Evolutionary conservation across 768 basidiomycete genomes (phyloP).

Genomic region (Cystofilobasidium macerans): DNA sequence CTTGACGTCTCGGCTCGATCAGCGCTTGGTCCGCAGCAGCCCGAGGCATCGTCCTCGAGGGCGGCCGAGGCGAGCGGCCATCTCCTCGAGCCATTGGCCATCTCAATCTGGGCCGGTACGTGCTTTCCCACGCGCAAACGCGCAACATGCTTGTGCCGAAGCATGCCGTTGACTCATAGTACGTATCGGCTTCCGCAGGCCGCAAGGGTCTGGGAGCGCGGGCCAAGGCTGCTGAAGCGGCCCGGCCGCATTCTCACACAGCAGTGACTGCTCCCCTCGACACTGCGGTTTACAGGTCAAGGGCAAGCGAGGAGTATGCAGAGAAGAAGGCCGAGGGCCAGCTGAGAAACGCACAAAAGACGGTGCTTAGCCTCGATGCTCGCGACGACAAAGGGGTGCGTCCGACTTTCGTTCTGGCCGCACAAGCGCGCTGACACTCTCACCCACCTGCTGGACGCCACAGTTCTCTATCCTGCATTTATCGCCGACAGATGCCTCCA

Average conservation of each 20-base stretch:
- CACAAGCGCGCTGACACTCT: background rate
- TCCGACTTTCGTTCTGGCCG: slow-evolving; percentile 21
- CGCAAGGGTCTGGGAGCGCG: slow-evolving; percentile 52
- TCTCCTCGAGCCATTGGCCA: slow-evolving; percentile 56
- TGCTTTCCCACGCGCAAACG: too few relatives aligned
- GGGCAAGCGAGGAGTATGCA: slow-evolving; percentile 61
- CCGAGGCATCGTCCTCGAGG: too few relatives aligned
- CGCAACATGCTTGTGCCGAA: too few relatives aligned
- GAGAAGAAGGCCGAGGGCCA: slow-evolving; percentile 62
- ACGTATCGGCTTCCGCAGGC: slow-evolving; percentile 47
- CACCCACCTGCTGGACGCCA: slow-evolving; percentile 8
- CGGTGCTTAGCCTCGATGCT: slow-evolving; percentile 66
- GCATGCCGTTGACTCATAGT: too few relatives aligned
- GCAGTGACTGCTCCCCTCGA: slow-evolving; percentile 45
- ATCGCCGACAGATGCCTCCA: slow-evolving; percentile 52
- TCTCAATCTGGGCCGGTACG: slow-evolving; percentile 74
- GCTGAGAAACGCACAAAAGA: slow-evolving; percentile 59
- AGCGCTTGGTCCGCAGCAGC: too few relatives aligned
- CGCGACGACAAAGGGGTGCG: slow-evolving; percentile 52
- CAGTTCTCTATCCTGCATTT: slow-evolving; percentile 78
- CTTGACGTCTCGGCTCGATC: background rate
- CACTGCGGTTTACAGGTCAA: slow-evolving; percentile 56
- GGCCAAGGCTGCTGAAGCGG: slow-evolving; percentile 60
- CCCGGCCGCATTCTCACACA: slow-evolving; percentile 33
- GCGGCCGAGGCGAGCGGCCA: slow-evolving; percentile 40